Base-by-base conservation (phyloP, 257 asterid species). In the Solanum bulbocastanum region DNA sequence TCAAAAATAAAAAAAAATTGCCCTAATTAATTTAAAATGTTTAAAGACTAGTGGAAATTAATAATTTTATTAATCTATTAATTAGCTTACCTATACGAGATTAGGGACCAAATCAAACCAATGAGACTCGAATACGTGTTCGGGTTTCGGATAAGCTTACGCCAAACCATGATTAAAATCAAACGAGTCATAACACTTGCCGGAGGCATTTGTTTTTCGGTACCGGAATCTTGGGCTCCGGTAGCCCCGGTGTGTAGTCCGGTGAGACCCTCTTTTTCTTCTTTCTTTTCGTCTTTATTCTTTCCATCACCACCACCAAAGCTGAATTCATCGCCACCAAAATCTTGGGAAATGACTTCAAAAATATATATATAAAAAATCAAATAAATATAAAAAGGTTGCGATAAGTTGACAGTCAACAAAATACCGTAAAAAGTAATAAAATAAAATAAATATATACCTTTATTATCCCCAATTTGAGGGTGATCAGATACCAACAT, bases 91-190 rank as follows among this genome's bases (percentile, higher is more conserved):
- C 90, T 37, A 18, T 66, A 89, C 18, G 87, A 71, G 60, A 89
- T 85, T 52, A 89, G 89, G 1, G 90, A 69, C 90, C 90, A 89
- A 60, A 89, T 86, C 15, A 89, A 42, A 72, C 90, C 90, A 89
- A 89, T 89, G 44, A 89, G 89, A 66, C 90, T 89, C 22, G 90
- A 89, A n/a, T 89, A 89, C 22, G 90, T 88, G 87, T 88, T 88
- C 4, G 90, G 90, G 6, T 88, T 88, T 33, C 99, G 93, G 92
- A 97, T 96, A 85, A 97, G 99, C 85, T 96, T 97, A 23, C 99
- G 98, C 99, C 99, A 97, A 39, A 97, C 99, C 99, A 97, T 97
- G 88, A 96, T 97, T 92, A 97, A 88, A 87, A 97, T 97, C 14
- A 97, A 95, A 65, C 99, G 94, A 1, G 99, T 97, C 98, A 97